Evolutionary conservation across 1,139 yeast species (phyloP), one percentile per base, ranked within the genome.

Genomic region (Hyphopichia pseudoburtonii): DNA sequence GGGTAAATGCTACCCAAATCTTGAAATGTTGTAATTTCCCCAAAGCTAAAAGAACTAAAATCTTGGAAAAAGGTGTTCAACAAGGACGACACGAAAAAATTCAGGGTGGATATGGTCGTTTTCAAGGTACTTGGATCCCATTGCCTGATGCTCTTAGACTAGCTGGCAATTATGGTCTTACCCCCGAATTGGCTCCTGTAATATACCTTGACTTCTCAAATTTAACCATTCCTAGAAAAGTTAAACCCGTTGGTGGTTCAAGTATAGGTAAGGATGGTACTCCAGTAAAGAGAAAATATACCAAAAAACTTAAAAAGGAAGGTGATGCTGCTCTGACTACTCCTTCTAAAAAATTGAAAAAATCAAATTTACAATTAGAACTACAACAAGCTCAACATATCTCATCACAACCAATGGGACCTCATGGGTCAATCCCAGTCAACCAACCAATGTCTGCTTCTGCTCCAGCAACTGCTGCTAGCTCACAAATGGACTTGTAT

Each of bases 1-100:
- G 97, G 95, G 95, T 90, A 38, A 92, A 92, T 64, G 97, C 97
- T n/a, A 92, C 98, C 17, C 97, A 92, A 63, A 89, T 92, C 33
- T 72, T 92, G 42, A 90, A 92, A 59, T 90, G 94, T 34, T 96
- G 97, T 36, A 86, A 88, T 54, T 89, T 90, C 57, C 96, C 96
- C 44, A 90, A 90, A 60, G 96, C 97, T 2, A 88, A 86, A 57
- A 70, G 97, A 53, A 90, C 97, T 10, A 81, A 95, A 55, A 89
- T 89, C 45, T 73, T 90, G 50, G 97, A 92, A 55, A 82, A 86
- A 52, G 97, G 94, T 44, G 95, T 90, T 16, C 95, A 88, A 50
- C 81, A 79, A 36, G 95, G 95, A 2, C 64, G 71, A 11, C 96
- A 88, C 59, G 97, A 90, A 54, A 90, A 90, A 60, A 89, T 92